Percentiles rank a stretch among this genome's conserved stretches.
phyloP scores from a whole-genome alignment of 345 rosid species.

The Litchi chinensis region DNA sequence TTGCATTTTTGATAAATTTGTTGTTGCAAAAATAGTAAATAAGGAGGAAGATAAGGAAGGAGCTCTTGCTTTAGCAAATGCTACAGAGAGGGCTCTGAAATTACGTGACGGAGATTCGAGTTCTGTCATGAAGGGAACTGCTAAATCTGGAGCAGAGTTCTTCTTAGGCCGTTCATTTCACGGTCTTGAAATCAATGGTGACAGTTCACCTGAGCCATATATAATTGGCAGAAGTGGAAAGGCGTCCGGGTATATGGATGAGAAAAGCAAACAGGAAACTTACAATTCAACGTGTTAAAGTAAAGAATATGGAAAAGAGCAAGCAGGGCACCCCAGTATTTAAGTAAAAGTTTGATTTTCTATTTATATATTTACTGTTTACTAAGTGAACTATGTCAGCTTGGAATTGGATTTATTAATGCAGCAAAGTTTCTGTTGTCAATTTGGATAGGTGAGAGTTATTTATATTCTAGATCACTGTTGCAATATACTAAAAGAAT shows the following conservation, averaged over 20 bases:
- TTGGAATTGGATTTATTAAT: background rate
- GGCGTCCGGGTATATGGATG: constrained; percentile 63
- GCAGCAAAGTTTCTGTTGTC: background rate
- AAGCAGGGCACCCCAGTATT: background rate
- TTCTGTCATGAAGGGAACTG: constrained; percentile 49
- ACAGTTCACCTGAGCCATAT: constrained; percentile 52
- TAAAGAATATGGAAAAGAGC: background rate
- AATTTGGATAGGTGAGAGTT: background rate
- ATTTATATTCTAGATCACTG: background rate
- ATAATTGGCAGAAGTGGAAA: constrained; percentile 78
- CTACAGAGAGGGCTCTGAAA: constrained; percentile 67
- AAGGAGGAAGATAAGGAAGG: constrained; percentile 42
- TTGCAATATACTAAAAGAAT: background rate
- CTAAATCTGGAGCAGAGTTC: constrained; percentile 82
- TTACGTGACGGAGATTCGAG: constrained; percentile 46
- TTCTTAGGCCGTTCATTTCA: constrained; percentile 68
- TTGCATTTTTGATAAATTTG: constrained; percentile 1
- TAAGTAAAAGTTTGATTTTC: background rate
- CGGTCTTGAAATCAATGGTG: constrained; percentile 61
- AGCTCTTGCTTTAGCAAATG: constrained; percentile 60
- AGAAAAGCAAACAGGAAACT: constrained; percentile 34
- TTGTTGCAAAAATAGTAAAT: constrained; percentile 33
- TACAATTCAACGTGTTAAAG: background rate
- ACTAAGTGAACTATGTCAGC: background rate
- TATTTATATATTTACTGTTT: background rate